A percentile compares a stretch with the other conserved stretches of the same genome.
phyloP scores from a whole-genome alignment of 1,139 yeast species.

The Tardiomyces digboiensis region DNA sequence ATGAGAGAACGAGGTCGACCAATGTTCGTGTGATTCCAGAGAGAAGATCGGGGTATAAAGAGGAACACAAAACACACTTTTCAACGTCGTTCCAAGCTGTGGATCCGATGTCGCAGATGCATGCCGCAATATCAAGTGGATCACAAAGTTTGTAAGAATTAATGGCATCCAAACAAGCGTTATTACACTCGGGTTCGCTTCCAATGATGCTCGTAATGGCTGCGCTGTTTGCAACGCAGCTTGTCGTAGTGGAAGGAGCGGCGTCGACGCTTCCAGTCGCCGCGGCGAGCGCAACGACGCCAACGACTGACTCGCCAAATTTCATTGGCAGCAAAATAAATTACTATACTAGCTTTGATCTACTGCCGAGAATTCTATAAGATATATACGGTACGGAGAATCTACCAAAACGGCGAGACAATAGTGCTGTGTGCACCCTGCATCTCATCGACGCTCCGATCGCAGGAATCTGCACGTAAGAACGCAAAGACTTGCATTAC shows the following conservation, averaged over 20 bases:
- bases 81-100: background rate
- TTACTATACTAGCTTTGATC: too few relatives aligned
- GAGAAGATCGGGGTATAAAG: background rate
- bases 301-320: background rate
- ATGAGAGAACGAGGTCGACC: background rate
- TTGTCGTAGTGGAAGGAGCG: background rate
- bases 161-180: background rate
- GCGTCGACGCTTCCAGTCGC: background rate
- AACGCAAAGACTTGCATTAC: too few relatives aligned
- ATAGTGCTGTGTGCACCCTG: background rate
- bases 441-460: background rate
- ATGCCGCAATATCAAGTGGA: background rate
- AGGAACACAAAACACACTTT: background rate
- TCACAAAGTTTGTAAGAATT: background rate
- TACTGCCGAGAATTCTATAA: too few relatives aligned
- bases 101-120: background rate
- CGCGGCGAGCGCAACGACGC: background rate
- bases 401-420: too few relatives aligned
- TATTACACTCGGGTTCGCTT: background rate
- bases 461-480: too few relatives aligned
- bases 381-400: background rate
- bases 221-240: background rate
- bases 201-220: background rate
- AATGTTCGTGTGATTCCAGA: background rate
- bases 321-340: background rate